These are phyloP conservation scores for Cyclostephanos invisitatus DNA, from an alignment of 108 stramenopile species.

Conservation along the genomic window DNA sequence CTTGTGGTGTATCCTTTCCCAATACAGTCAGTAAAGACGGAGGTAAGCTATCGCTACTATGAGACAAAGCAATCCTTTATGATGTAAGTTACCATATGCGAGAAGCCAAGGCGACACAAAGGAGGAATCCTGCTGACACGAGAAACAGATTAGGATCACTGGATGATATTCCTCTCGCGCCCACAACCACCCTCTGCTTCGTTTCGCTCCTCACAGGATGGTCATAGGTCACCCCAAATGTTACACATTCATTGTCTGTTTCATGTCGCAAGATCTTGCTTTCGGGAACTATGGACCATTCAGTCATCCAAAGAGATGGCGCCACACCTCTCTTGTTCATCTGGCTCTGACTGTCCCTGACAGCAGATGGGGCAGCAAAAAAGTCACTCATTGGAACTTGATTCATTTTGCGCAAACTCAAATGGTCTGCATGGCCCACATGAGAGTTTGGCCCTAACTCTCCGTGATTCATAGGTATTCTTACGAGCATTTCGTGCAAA, in stretches of 20 bases:
- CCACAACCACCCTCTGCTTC: neutral
- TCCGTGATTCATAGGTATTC: slow-evolving; percentile 43
- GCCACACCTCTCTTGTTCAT: neutral
- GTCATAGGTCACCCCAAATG: neutral
- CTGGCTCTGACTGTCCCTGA: slow-evolving; percentile 10
- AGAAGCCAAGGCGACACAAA: slow-evolving; percentile 7
- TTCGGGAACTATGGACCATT: neutral
- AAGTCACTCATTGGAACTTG: slow-evolving; percentile 60
- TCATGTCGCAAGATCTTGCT: neutral
- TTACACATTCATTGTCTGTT: slow-evolving; percentile 6
- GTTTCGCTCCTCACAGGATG: neutral
- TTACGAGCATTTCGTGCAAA: slow-evolving; percentile 36
- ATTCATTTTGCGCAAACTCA: slow-evolving; percentile 38
- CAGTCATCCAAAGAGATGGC: slow-evolving; percentile 28
- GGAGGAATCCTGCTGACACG: slow-evolving; percentile 11
- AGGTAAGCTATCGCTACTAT: no score
- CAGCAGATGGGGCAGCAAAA: slow-evolving; percentile 40
- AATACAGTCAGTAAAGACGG: no score
- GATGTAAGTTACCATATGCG: slow-evolving; percentile 17
- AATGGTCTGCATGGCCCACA: slow-evolving; percentile 34
- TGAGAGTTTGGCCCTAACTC: slow-evolving; percentile 35
- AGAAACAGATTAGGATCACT: slow-evolving; percentile 14
- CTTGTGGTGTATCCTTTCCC: no score
- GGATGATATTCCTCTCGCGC: slow-evolving; percentile 12
- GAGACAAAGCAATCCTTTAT: neutral